Conservation (phyloP, 2,329 filamentous ascomycete species). For the Fusarium sp. region DNA sequence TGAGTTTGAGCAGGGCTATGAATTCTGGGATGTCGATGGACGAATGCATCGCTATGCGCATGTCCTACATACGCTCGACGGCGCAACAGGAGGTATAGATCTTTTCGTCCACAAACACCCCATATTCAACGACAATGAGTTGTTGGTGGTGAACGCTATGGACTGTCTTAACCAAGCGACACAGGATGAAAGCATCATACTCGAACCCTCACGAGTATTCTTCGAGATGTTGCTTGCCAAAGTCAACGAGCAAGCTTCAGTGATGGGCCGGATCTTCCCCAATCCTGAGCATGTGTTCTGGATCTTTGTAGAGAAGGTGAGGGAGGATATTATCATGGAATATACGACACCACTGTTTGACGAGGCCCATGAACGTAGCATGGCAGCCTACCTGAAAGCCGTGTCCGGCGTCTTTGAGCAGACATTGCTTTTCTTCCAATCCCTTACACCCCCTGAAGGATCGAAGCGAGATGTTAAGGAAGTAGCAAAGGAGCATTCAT, state of each 20-base stretch:
- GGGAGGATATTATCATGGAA: constrained; percentile 85
- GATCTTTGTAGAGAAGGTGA: constrained; percentile 82
- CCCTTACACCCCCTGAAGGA: constrained; percentile 74
- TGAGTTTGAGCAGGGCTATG: constrained; percentile 94
- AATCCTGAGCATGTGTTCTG: constrained; percentile 76
- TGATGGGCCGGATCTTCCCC: constrained; percentile 87
- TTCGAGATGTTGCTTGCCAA: constrained; percentile 80
- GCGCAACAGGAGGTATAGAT: constrained; percentile 81
- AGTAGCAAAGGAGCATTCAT: constrained; percentile 74
- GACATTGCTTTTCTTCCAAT: constrained; percentile 79
- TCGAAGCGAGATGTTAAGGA: constrained; percentile 70
- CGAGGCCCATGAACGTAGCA: constrained; percentile 81
- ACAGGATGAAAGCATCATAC: constrained; percentile 71
- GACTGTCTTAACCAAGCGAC: constrained; percentile 81
- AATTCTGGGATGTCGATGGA: constrained; percentile 87
- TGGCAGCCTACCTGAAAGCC: constrained; percentile 83
- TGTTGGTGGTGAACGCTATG: constrained; percentile 73
- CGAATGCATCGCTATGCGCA: constrained; percentile 90
- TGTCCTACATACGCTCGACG: constrained; percentile 85
- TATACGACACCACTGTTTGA: constrained; percentile 89
- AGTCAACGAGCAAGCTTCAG: constrained; percentile 82
- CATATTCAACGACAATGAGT: constrained; percentile 78
- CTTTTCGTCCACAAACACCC: constrained; percentile 91
- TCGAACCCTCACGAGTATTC: constrained; percentile 84
- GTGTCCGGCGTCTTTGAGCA: constrained; percentile 91